phyloP scores from a whole-genome alignment of 2,329 filamentous ascomycete genomes.

The Claviceps africana region DNA sequence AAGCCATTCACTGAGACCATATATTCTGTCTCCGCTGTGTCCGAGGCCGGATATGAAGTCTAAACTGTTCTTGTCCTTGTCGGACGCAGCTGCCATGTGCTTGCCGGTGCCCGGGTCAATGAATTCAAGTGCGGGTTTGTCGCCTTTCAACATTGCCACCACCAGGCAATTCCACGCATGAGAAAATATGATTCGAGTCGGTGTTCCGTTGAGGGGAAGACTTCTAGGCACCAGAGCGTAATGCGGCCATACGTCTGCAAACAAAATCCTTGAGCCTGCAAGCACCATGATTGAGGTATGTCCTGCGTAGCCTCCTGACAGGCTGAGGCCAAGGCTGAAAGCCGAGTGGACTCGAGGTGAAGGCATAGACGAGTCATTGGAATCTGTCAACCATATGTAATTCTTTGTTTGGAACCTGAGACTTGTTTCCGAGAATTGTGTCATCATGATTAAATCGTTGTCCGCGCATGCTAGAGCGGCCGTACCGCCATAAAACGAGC shows the following conservation, averaged over 20 bases:
- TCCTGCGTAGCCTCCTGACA: constrained; percentile 24
- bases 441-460: constrained; percentile 29
- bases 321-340: constrained; percentile 25
- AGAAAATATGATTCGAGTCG: constrained; percentile 41
- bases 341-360: constrained; percentile 36
- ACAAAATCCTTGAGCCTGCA: constrained; percentile 33
- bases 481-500: constrained; percentile 10
- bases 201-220: constrained; percentile 33
- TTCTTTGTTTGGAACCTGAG: constrained; percentile 26
- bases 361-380: constrained; percentile 28
- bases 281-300: constrained; percentile 35
- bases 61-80: constrained; percentile 26
- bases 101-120: constrained; percentile 41
- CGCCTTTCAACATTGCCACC: constrained; percentile 32
- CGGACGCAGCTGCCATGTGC: constrained; percentile 32
- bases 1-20: constrained; percentile 50
- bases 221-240: constrained; percentile 34
- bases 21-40: constrained; percentile 42
- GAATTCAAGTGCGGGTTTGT: constrained; percentile 37
- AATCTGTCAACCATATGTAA: constrained; percentile 38
- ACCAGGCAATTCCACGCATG: constrained; percentile 37
- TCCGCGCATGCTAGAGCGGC: constrained; percentile 35
- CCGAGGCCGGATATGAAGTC: constrained; percentile 43
- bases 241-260: constrained; percentile 36
- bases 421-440: constrained; percentile 18